Evolutionary conservation across 345 rosid species (phyloP).

Genomic region (Cardamine resedifolia): DNA sequence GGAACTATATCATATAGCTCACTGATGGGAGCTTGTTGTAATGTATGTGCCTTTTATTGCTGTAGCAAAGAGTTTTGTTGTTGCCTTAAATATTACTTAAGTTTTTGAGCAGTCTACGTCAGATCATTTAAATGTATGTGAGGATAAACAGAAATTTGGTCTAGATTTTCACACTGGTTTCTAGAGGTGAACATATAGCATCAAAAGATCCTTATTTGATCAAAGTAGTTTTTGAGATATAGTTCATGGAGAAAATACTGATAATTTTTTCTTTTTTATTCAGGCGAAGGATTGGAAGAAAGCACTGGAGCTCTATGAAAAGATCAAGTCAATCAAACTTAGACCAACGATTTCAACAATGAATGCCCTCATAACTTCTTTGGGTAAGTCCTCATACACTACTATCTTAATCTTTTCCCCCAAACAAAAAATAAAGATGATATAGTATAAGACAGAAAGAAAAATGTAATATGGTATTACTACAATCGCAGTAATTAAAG

Average conservation of each 20-base stretch:
- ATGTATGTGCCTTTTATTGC: conserved; percentile 55
- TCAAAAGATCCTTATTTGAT: conserved; percentile 1
- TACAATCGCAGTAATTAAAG: conserved; percentile 5
- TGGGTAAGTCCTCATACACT: conserved; percentile 59
- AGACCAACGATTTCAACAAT: conserved; percentile 74
- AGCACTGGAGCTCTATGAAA: conserved; percentile 74
- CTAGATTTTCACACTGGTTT: background rate
- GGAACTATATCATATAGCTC: conserved; percentile 89
- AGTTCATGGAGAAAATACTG: conserved; percentile 20
- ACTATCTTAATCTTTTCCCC: background rate
- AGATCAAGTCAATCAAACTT: conserved; percentile 62
- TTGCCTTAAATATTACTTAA: background rate
- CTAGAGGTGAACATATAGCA: background rate
- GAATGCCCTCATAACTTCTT: conserved; percentile 85
- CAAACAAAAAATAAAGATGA: background rate
- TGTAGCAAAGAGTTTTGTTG: conserved; percentile 13
- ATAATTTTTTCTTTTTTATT: conserved; percentile 18
- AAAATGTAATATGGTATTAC: conserved; percentile 19
- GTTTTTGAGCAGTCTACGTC: background rate
- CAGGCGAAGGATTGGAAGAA: conserved; percentile 90
- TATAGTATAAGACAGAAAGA: background rate
- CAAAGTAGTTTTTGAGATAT: background rate
- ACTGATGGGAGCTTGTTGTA: conserved; percentile 98
- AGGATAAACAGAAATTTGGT: background rate
- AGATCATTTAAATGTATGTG: background rate